Base-by-base conservation (phyloP, 768 basidiomycete genomes). In the Pulveroboletus sp. region DNA sequence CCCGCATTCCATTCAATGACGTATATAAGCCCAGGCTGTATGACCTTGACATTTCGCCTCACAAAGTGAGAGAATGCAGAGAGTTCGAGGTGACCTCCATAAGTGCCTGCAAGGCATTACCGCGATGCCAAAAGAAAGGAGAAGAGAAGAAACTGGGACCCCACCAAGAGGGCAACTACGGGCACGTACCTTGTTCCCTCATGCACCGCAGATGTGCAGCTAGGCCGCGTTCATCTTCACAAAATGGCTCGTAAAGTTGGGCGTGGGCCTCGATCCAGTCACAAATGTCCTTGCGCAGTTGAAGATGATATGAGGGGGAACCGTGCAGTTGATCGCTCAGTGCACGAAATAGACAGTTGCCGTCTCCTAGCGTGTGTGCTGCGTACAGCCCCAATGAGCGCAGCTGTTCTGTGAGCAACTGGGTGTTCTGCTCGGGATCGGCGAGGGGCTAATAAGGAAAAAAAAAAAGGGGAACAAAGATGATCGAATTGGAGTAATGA, bases 11-110 rank as follows among this genome's bases (percentile, higher is more conserved):
- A 89, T 60, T 91, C 84, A 47, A 94, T 91, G 52, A 93, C 85
- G 68, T 93, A 93, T 26, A 93, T 87, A 31, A 96, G 76, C 2
- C 89, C 90, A 0, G 93, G 93, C 62, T 95, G 93, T 46, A 94
- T 80, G 50, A 96, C 91, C 72, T 95, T 95, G 66, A 96, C 86
- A 60, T 91, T 79, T 28, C 85, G 76, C 47, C 74, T 73, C 43
- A 77, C 77, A 73, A 91, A 79, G 58, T 93, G 89, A 4, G 93
- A 85, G 65, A 93, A 95, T 1, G 91, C 91, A 15, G 86, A 88
- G n/a, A 96, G 76, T 67, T 96, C 93, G 60, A 96, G 80, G 68
- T 96, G 91, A 1, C 92, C 92, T 37, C 93, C 93, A 53, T 94
- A 95, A 2, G 93, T 94, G 27, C 81, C 89, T 86, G 57, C 47